Base-by-base conservation (phyloP, 2,329 filamentous ascomycete species). In the Metarhizium album region DNA sequence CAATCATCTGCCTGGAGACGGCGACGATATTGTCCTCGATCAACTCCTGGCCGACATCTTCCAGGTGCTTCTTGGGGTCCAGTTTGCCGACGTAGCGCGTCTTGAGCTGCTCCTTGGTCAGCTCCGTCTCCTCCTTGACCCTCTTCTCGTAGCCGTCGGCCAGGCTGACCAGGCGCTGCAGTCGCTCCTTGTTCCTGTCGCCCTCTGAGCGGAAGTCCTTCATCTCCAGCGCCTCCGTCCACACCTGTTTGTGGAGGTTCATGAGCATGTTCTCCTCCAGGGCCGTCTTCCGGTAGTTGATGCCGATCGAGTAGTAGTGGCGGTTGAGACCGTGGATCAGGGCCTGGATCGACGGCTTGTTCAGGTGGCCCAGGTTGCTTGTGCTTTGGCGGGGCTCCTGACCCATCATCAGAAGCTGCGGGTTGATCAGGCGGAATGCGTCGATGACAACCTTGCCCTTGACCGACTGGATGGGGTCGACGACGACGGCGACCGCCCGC, bases 361-460 rank as follows among this genome's bases (percentile, higher is more conserved):
- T 97, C 59, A 98, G 80, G 68, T 98, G 93, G 24, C 94, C 93
- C 64, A 98, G 72, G 74, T 98, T 98, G 58, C 90, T 96, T 38
- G 93, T 98, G 62, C 90, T 97, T 70, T 98, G 93, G 52, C 93
- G 86, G 11, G 93, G 93, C 68, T 98, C 93, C 68, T 98, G 93
- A 3, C 93, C 93, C 70, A 97, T 88, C 83, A 98, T 95, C 57
- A 98, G 79, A 14, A 90, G 90, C 72, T 98, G 93, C 14, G 93
- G 90, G 74, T 95, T 95, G 73, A 98, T 98, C 51, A 97, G 82
- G 59, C 93, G 89, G 82, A 98, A 98, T 51, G 93, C 93, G 67
- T 98, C 93, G 60, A 98, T 98, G 61, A 98, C 93, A 61, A 98
- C 93, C 71, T 98, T 98, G 71, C 93, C 93, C 76, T 98, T 98